phyloP scores from a whole-genome alignment of 2,329 filamentous ascomycete species.

The Bipolaris bicolor region DNA sequence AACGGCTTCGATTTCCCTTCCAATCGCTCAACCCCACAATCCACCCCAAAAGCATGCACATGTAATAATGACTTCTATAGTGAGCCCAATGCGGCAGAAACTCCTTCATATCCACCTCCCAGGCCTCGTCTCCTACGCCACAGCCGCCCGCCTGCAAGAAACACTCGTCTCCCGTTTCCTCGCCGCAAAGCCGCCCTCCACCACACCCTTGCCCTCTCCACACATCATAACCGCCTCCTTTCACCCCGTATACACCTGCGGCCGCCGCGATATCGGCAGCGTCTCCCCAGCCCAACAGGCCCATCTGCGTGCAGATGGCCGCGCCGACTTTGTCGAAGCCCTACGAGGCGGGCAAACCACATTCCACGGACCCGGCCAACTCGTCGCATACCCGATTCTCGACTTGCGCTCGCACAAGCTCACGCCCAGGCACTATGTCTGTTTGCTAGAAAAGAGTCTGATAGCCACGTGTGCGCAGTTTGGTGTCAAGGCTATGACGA shows the following conservation, averaged over 20 bases:
- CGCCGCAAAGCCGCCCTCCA: conserved; percentile 61
- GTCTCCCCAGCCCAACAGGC: conserved; percentile 56
- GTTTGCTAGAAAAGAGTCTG: conserved; percentile 76
- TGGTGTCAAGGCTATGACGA: conserved; percentile 67
- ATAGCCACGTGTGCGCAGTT: conserved; percentile 68
- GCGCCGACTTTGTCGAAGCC: conserved; percentile 70
- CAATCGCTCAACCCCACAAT: background rate
- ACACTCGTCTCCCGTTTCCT: conserved; percentile 64
- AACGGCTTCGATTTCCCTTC: background rate
- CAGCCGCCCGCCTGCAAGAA: conserved; percentile 63
- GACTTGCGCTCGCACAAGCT: conserved; percentile 74
- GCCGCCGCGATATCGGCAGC: conserved; percentile 72
- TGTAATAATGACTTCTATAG: conserved; percentile 11
- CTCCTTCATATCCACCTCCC: conserved; percentile 68
- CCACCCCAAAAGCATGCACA: conserved; percentile 4
- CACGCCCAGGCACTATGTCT: conserved; percentile 77
- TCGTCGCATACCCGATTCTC: conserved; percentile 91
- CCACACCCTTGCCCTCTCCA: conserved; percentile 61
- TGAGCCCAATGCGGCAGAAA: conserved; percentile 55
- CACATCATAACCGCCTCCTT: conserved; percentile 82
- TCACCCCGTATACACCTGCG: conserved; percentile 84
- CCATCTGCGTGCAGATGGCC: conserved; percentile 48
- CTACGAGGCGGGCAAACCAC: conserved; percentile 90
- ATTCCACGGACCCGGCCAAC: conserved; percentile 92
- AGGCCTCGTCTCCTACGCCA: conserved; percentile 59